Conservation (phyloP, 139 green algal genomes). For the Diplosphaera chodatii region DNA sequence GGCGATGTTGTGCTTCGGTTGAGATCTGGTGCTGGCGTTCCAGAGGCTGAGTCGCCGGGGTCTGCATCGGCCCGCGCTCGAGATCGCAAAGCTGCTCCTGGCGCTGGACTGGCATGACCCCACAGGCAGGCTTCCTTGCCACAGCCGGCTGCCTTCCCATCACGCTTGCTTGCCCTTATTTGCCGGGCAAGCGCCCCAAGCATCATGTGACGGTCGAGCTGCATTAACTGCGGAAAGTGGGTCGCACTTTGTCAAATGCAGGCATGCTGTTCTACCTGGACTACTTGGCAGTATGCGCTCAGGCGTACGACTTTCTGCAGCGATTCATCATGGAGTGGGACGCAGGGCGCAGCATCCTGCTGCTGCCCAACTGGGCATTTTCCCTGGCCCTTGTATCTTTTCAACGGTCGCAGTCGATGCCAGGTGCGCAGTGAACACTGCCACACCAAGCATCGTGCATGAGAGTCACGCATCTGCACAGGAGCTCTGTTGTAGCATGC, state of each 20-base stretch:
- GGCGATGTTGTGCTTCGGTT: no score
- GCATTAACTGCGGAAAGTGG: no score
- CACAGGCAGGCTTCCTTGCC: slow-evolving; percentile 53
- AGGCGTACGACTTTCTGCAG: slow-evolving; percentile 33
- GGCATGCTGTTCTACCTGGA: slow-evolving; percentile 64
- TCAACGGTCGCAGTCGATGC: neutral
- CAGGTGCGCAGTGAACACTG: no score
- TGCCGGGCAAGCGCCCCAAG: no score
- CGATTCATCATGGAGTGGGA: slow-evolving; percentile 45
- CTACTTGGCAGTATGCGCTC: slow-evolving; percentile 78
- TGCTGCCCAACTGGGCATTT: slow-evolving; percentile 82
- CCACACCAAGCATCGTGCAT: no score
- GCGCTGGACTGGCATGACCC: slow-evolving; percentile 77
- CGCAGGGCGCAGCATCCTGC: slow-evolving; percentile 37
- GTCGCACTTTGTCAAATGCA: no score
- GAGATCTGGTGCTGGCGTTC: no score
- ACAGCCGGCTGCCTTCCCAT: no score
- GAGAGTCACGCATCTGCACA: no score
- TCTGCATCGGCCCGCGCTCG: slow-evolving; percentile 74
- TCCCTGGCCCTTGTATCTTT: slow-evolving; percentile 53
- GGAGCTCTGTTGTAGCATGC: no score
- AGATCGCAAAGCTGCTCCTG: slow-evolving; percentile 88
- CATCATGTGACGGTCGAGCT: no score
- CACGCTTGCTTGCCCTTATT: no score
- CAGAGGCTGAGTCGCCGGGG: slow-evolving; percentile 74